phyloP scores from a whole-genome alignment of 2,329 filamentous ascomycete species.

The Fusarium robinianum region DNA sequence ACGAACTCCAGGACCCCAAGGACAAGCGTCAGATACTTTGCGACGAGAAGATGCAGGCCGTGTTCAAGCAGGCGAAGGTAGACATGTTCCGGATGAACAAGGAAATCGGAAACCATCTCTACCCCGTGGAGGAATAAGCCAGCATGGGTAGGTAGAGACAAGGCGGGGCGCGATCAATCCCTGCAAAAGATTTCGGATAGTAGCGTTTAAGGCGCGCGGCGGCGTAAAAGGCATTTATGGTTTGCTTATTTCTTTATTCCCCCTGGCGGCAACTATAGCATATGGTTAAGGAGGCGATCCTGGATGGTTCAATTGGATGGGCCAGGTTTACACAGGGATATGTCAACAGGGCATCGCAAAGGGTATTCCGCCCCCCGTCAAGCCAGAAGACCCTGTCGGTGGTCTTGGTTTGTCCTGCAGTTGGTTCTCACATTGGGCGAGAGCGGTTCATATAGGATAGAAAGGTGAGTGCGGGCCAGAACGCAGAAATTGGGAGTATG shows the following conservation, averaged over 20 bases:
- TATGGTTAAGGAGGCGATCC: conserved; percentile 28
- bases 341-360: too few species aligned
- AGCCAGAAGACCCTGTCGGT: too few species aligned
- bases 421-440: too few species aligned
- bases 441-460: too few species aligned
- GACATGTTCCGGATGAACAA: conserved; percentile 99
- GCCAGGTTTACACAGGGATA: too few species aligned
- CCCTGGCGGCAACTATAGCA: conserved; percentile 32
- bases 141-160: too few species aligned
- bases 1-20: conserved; percentile 84
- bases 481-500: too few species aligned
- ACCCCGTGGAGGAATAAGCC: conserved; percentile 61
- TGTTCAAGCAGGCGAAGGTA: conserved; percentile 89
- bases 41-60: conserved; percentile 86
- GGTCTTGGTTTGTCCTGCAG: too few species aligned
- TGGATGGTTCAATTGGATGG: conserved; percentile 15
- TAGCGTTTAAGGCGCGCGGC: conserved; percentile 34
- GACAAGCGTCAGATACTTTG: conserved; percentile 94
- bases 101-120: conserved; percentile 86
- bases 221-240: conserved; percentile 37
- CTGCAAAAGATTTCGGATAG: conserved; percentile 28
- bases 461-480: too few species aligned
- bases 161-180: too few species aligned
- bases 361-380: too few species aligned
- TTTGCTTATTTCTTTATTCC: conserved; percentile 31